Base-by-base conservation (phyloP, 192 early-diverging fungal species). In the Coemansia javaensis region DNA sequence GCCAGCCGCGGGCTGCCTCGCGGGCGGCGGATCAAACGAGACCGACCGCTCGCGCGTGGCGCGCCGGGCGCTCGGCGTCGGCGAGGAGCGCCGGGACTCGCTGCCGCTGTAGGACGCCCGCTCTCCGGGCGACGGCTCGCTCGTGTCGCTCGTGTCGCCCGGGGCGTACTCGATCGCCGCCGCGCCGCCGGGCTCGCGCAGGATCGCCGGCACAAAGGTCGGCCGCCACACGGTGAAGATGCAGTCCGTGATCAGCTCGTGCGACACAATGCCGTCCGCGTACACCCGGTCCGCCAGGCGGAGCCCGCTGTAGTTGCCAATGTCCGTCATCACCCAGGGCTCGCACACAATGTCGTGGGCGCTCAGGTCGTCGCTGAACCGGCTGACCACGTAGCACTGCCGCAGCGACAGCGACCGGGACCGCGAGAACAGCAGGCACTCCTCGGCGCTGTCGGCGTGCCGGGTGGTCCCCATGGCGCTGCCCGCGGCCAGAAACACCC, bases 321-420 rank as follows among this genome's bases (percentile, higher is more conserved):
- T 73, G 24, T 73, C 69, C 10, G 69, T 73, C 58, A 65, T 65
- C 2, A 73, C 69, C 69, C 69, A 73, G 13, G 69, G 69, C 58
- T 73, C 69, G 50, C 63, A 66, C 63, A 66, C 62, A 33, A 73
- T 73, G 35, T 73, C 69, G 7, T 46, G 24, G 3, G 53, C 48
- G 11, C 43, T 61, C 24, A 73, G 42, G 20, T 73, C 69, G 32
- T 73, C 69, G 0, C 44, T 45, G 33, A 65, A 58, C 24, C 69
- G 57, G 30, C 69, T 73, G 35, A 73, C 50, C 44, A 73, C 69
- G 34, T 73, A 73, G 50, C 69, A 73, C 40, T 50, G 59, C 13
- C 54, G 57, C 46, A 73, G 23, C 3, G 69, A 50, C 50, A 73
- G 30, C 21, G 63, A 43, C 23, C 69, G 62, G 32, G 58, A 49